These are phyloP conservation scores for Asclepias syriaca DNA, from an alignment of 257 asterid species.

Conservation along the genomic window DNA sequence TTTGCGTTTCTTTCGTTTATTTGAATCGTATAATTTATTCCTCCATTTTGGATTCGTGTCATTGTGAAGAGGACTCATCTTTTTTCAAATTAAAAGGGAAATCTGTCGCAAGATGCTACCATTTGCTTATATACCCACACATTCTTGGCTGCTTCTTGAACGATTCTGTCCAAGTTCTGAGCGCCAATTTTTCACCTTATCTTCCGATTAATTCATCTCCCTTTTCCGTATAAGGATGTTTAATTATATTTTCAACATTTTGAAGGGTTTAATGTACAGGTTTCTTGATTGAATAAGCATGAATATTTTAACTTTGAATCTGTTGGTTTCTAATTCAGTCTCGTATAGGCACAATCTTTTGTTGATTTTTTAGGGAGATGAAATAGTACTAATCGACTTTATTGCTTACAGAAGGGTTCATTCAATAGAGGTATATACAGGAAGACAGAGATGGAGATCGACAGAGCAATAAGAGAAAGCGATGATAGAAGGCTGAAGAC, in stretches of 20 bases:
- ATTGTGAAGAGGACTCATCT: not conserved
- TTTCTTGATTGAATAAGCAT: not conserved
- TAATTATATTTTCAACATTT: not conserved
- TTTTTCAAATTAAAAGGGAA: not conserved
- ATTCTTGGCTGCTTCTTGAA: not conserved
- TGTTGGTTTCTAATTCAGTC: not conserved
- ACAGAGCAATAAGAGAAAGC: slow-evolving; percentile 62
- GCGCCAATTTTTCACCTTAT: not conserved
- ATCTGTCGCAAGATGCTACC: not conserved
- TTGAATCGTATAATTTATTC: not conserved
- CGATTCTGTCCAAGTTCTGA: not conserved
- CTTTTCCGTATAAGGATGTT: not conserved
- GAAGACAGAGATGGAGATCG: slow-evolving; percentile 63
- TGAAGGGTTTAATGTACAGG: not conserved
- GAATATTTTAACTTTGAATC: not conserved
- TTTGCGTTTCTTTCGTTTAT: not conserved
- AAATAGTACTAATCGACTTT: slow-evolving; percentile 1
- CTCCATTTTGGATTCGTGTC: not conserved
- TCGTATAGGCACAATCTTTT: not conserved
- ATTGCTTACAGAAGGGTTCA: slow-evolving; percentile 22
- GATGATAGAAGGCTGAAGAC: slow-evolving; percentile 78
- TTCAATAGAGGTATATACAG: slow-evolving; percentile 6
- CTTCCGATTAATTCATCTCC: not conserved
- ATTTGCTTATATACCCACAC: not conserved
- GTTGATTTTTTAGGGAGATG: not conserved